phyloP scores from a whole-genome alignment of 768 basidiomycete genomes.

The Coprinellus aureogranulatus region DNA sequence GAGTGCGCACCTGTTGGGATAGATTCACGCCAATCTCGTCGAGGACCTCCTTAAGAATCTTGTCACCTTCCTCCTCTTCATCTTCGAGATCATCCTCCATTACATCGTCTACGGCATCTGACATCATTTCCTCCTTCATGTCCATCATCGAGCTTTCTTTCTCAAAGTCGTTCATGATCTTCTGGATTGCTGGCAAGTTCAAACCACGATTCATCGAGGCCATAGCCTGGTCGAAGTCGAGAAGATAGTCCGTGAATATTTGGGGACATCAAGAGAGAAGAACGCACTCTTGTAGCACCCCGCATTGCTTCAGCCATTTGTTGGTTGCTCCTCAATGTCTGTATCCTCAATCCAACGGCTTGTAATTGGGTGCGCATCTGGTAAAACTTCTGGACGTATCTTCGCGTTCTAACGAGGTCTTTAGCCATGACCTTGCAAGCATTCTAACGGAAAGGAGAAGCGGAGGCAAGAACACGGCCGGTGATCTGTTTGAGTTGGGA shows the following conservation, averaged over 20 bases:
- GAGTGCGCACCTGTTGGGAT: constrained; percentile 67
- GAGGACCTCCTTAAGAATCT: constrained; percentile 91
- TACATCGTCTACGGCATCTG: constrained; percentile 94
- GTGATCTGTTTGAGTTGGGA: neutral
- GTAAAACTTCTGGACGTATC: constrained; percentile 97
- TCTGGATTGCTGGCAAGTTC: constrained; percentile 91
- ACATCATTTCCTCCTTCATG: constrained; percentile 99
- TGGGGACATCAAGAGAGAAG: constrained; percentile 4
- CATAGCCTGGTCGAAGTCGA: constrained; percentile 74
- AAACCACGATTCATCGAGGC: constrained; percentile 94
- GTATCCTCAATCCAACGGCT: constrained; percentile 92
- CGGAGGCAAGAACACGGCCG: constrained; percentile 3
- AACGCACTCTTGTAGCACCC: constrained; percentile 86
- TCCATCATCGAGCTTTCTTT: constrained; percentile 98
- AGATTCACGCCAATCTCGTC: constrained; percentile 95
- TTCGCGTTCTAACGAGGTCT: constrained; percentile 92
- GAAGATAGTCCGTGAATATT: constrained; percentile 7
- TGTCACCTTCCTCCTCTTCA: constrained; percentile 94
- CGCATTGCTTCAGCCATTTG: constrained; percentile 99
- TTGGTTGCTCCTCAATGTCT: constrained; percentile 93
- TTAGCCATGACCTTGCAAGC: constrained; percentile 99
- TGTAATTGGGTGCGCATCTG: constrained; percentile 99
- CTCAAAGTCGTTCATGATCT: constrained; percentile 98
- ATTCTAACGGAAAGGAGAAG: constrained; percentile 53
- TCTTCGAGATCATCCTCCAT: constrained; percentile 92